Conservation (phyloP, 768 basidiomycete species). For the Podaxis mareebaensis region DNA sequence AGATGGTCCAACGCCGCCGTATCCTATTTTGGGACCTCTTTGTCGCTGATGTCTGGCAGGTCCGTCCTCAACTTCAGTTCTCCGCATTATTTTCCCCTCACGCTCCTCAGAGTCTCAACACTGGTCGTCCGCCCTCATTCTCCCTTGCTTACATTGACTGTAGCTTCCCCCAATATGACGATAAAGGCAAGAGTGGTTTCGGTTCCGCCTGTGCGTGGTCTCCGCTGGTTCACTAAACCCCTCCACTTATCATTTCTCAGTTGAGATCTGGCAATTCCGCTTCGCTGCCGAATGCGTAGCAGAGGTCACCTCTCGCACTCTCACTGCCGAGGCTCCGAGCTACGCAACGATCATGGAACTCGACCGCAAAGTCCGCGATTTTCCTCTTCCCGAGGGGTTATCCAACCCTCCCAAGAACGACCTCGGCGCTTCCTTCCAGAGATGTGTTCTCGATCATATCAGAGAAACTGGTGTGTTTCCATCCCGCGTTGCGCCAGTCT, state of each 20-base stretch:
- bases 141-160: conserved; percentile 69
- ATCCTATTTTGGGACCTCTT: conserved; percentile 81
- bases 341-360: conserved; percentile 68
- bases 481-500: background rate
- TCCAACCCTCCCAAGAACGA: conserved; percentile 33
- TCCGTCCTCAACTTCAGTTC: conserved; percentile 28
- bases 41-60: conserved; percentile 69
- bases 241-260: conserved; percentile 31
- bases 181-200: conserved; percentile 29
- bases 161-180: conserved; percentile 48
- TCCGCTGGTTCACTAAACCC: background rate
- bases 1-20: conserved; percentile 65
- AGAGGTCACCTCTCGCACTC: conserved; percentile 59
- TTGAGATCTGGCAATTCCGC: conserved; percentile 59
- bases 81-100: background rate
- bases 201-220: conserved; percentile 32
- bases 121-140: conserved; percentile 71
- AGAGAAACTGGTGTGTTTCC: conserved; percentile 42
- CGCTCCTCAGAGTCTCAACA: conserved; percentile 56
- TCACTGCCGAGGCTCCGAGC: conserved; percentile 64
- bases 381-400: conserved; percentile 50
- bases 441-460: conserved; percentile 50
- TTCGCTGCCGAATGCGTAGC: conserved; percentile 69
- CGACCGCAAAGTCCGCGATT: conserved; percentile 68
- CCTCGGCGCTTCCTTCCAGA: conserved; percentile 41